Conservation (phyloP, 805 yeast genomes). For the Metschnikowia aberdeeniae region DNA sequence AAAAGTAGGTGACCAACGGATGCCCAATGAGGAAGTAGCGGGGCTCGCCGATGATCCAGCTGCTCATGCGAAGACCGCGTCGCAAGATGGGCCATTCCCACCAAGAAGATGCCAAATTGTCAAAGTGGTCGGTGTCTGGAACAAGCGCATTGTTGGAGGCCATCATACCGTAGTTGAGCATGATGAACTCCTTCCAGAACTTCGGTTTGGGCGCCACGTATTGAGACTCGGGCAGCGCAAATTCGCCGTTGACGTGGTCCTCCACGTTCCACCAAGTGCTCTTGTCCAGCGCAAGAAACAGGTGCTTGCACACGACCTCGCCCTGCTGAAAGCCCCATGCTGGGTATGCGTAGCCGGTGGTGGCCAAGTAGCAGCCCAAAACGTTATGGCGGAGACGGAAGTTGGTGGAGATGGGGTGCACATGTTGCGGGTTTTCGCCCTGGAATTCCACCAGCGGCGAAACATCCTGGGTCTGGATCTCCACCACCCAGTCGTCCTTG, state of each 20-base stretch:
- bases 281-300: constrained; percentile 51
- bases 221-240: constrained; percentile 29
- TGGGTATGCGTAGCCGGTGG: constrained; percentile 65
- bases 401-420: constrained; percentile 75
- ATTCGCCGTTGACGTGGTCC: constrained; percentile 52
- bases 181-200: constrained; percentile 71
- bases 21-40: constrained; percentile 63
- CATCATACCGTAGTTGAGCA: constrained; percentile 75
- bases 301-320: constrained; percentile 65
- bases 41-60: constrained; percentile 57
- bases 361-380: constrained; percentile 74
- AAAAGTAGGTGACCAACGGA: constrained; percentile 69
- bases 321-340: constrained; percentile 85
- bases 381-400: constrained; percentile 62
- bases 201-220: constrained; percentile 53
- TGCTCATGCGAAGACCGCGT: constrained; percentile 71
- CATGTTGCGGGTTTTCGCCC: constrained; percentile 44
- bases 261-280: constrained; percentile 82
- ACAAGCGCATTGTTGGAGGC: constrained; percentile 79
- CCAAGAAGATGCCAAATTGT: constrained; percentile 67
- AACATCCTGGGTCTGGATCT: constrained; percentile 61
- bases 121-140: constrained; percentile 69
- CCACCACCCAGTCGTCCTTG: constrained; percentile 89
- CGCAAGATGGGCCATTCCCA: constrained; percentile 90
- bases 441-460: constrained; percentile 39